Evolutionary conservation across 257 asterid genomes (phyloP), one percentile per base, ranked within the genome.

Genomic region (Fraxinus anomala): DNA sequence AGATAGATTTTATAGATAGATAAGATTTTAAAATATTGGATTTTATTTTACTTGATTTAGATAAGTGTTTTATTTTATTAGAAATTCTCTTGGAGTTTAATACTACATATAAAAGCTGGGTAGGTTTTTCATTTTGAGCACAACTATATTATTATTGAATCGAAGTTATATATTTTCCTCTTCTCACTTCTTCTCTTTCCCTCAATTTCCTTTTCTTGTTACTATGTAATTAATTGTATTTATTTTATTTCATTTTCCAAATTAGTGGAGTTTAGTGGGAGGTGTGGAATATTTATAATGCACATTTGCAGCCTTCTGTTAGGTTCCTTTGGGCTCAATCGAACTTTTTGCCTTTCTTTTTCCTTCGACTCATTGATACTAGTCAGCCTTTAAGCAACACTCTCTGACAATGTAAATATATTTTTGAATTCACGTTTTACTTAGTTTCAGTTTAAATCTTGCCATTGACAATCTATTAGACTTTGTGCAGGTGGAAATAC

Each of bases 401-500:
- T n/a, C 14, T 59, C 5, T n/a, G 69, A 1, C 69, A 11, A 63
- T 26, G 36, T 26, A 63, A 61, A 23, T 63, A 26, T 26, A 26
- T 23, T 26, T 23, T 63, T 26, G 16, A 26, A 17, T 63, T 26
- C 16, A 16, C 13, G 28, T 36, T 16, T 72, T 74, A 12, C 66
- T 61, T 44, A 72, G 70, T 70, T 59, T 31, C 16, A 61, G 33
- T 16, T 10, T 82, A 6, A 23, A 63, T 31, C 26, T 79, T 42
- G 54, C 73, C 66, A 30, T 76, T 67, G 77, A 83, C 77, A 33
- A 33, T 54, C 69, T 70, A 70, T 76, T 73, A 33, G 68, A 77
- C 78, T 80, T 71, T 82, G 68, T 56, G 56, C 83, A 96, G 99
- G 97, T 91, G 95, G 97, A 76, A 91, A 84, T 87, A 85, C 88